These are phyloP conservation scores for Artemisia annua DNA, from an alignment of 129 eudicot species.

Conservation along the genomic window DNA sequence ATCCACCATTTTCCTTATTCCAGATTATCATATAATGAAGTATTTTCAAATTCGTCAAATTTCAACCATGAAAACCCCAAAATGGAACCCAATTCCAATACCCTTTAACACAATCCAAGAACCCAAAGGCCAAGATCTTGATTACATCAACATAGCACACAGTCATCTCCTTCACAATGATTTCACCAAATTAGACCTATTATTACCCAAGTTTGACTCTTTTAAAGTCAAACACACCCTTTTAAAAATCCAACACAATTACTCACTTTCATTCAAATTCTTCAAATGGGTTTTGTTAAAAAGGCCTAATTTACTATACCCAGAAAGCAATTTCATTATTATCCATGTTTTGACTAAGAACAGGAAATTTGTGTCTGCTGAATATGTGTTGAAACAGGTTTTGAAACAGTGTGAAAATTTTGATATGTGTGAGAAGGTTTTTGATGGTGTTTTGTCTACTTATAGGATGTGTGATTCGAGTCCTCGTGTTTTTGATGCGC, in stretches of 20 bases:
- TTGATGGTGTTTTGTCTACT: constrained; percentile 54
- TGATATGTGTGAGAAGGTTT: constrained; percentile 43
- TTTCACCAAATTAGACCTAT: constrained; percentile 54
- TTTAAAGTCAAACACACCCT: constrained; percentile 73
- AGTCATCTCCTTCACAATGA: constrained; percentile 81
- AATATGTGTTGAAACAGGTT: constrained; percentile 48
- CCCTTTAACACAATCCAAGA: constrained; percentile 70
- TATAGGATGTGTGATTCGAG: constrained; percentile 78
- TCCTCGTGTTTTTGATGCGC: constrained; percentile 65
- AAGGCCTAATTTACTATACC: constrained; percentile 43
- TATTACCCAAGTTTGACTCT: constrained; percentile 42
- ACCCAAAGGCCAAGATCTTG: constrained; percentile 80
- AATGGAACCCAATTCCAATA: constrained; percentile 47
- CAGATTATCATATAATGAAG: constrained; percentile 13
- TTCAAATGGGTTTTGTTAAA: constrained; percentile 62
- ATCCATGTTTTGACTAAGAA: constrained; percentile 69
- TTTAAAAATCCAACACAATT: constrained; percentile 59
- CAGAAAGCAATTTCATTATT: constrained; percentile 59
- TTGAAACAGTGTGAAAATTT: constrained; percentile 30
- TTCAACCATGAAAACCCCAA: constrained; percentile 41
- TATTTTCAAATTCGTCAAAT: constrained; percentile 34
- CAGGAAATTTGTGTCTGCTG: constrained; percentile 68
- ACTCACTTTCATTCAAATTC: constrained; percentile 58
- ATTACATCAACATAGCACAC: constrained; percentile 69
- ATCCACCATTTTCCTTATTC: too few relatives aligned